Evolutionary conservation across 768 basidiomycete genomes (phyloP).

Genomic region (Rhizopogon salebrosus): DNA sequence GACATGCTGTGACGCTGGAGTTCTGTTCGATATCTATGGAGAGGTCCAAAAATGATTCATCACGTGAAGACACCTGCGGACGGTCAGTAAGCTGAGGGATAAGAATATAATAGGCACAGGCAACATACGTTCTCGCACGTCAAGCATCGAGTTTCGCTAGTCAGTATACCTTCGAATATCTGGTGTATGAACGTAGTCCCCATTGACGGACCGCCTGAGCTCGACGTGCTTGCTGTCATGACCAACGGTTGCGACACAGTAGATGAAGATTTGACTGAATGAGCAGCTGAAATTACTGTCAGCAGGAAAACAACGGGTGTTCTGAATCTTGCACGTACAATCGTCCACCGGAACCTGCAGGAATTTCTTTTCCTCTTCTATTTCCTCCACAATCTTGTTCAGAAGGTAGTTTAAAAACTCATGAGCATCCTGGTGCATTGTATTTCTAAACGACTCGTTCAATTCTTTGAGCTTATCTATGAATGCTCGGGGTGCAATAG

Average conservation of each 20-base stretch:
- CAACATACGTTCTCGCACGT: slow-evolving; percentile 90
- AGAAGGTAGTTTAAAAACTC: slow-evolving; percentile 95
- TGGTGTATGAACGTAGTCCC: slow-evolving; percentile 80
- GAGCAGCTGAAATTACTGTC: slow-evolving; percentile 42
- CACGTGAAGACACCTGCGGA: slow-evolving; percentile 80
- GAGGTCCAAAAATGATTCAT: slow-evolving; percentile 96
- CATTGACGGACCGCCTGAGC: slow-evolving; percentile 40
- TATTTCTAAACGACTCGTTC: slow-evolving; percentile 86
- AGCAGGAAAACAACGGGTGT: background rate
- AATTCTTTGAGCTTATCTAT: slow-evolving; percentile 90
- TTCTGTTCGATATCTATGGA: slow-evolving; percentile 99
- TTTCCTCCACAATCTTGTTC: slow-evolving; percentile 90
- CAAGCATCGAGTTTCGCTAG: slow-evolving; percentile 95
- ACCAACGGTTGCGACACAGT: slow-evolving; percentile 37
- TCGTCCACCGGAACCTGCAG: slow-evolving; percentile 51
- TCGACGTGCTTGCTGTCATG: slow-evolving; percentile 40
- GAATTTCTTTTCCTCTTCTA: slow-evolving; percentile 64
- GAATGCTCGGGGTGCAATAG: slow-evolving; percentile 84
- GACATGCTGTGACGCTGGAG: slow-evolving; percentile 91
- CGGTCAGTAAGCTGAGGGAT: slow-evolving; percentile 9
- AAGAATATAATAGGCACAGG: slow-evolving; percentile 3
- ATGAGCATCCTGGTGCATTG: slow-evolving; percentile 97
- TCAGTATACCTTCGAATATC: slow-evolving; percentile 89
- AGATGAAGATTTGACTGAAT: slow-evolving; percentile 52
- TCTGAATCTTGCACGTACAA: slow-evolving; percentile 40